Evolutionary conservation across 2,329 filamentous ascomycete species (phyloP).

Genomic region (Macrophomina tecta): DNA sequence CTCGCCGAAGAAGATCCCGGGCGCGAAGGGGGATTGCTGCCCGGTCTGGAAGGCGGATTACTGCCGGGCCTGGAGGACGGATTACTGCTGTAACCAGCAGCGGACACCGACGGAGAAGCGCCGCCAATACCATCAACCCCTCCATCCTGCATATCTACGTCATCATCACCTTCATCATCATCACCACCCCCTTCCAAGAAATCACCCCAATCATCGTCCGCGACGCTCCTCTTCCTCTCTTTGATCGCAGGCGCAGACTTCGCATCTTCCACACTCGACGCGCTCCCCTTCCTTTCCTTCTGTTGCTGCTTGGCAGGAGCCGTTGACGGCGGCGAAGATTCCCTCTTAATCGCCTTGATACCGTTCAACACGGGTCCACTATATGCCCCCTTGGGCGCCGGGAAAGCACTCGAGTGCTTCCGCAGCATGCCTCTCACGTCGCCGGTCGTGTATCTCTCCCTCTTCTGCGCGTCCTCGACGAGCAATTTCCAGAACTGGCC

Average conservation of each 20-base stretch:
- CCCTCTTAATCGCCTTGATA: conserved; percentile 14
- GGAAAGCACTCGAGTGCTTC: conserved; percentile 55
- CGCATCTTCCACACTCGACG: neutral
- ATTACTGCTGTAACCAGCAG: too few species aligned
- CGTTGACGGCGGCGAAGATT: neutral
- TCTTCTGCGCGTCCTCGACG: conserved; percentile 77
- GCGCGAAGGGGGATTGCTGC: too few species aligned
- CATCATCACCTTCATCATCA: neutral
- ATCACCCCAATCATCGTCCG: conserved; percentile 20
- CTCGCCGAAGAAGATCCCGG: neutral
- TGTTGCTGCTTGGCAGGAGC: neutral
- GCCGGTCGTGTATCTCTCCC: conserved; percentile 78
- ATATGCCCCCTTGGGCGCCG: conserved; percentile 34
- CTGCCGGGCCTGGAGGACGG: neutral
- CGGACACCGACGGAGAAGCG: neutral
- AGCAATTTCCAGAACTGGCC: conserved; percentile 91
- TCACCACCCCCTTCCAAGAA: neutral
- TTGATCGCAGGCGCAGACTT: conserved; percentile 14
- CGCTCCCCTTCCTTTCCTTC: conserved; percentile 13
- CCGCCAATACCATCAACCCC: neutral
- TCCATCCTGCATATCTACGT: conserved; percentile 28
- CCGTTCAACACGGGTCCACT: neutral
- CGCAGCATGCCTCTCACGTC: conserved; percentile 63
- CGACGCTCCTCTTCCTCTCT: conserved; percentile 3
- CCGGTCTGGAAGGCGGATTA: neutral